Base-by-base conservation (phyloP, 805 yeast species). In the Candida sphagnicola region DNA sequence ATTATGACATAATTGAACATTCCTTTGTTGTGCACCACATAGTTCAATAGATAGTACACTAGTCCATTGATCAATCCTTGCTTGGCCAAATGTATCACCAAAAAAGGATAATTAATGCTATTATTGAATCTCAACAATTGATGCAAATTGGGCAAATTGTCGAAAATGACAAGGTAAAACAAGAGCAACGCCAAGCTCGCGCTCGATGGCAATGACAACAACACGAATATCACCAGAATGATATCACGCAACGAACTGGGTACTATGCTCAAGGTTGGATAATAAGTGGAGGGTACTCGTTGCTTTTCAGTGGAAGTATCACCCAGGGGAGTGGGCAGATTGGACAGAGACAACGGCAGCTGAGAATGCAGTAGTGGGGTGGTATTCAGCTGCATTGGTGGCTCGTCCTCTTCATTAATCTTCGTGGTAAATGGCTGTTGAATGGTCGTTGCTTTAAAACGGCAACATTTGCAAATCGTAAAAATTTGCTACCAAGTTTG, bases 221-320 rank as follows among this genome's bases (percentile, higher is more conserved):
- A 38, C n/a, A 62, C 41, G 43, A 62, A 55, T 5, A 59, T 51
- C 28, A 63, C 45, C 19, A 69, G 58, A 28, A 63, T 46, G 12
- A 63, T 53, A 39, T 65, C 70, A 35, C 62, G 46, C 38, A 56
- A 34, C 5, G 64, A 51, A 4, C 56, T 47, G 4, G 60, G 34
- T 8, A 31, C 19, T 10, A 31, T 18, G 25, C 12, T 31, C 4
- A 31, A n/a, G 18, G 12, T 31, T 4, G 25, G 23, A n/a, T 31
- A n/a, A 25, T 12, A 19, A 19, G 4, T 8, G 25, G 34, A 26
- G 15, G 15, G 29, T 26, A 6, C 14, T 21, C 24, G 6, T 21
- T 6, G 24, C 10, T 6, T 6, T 21, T n/a, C n/a, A n/a, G n/a
- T n/a, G n/a, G n/a, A n/a, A n/a, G n/a, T n/a, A n/a, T n/a, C n/a